Evolutionary conservation across 2,329 filamentous ascomycete genomes (phyloP).

Genomic region (Scleromitrula shiraiana): DNA sequence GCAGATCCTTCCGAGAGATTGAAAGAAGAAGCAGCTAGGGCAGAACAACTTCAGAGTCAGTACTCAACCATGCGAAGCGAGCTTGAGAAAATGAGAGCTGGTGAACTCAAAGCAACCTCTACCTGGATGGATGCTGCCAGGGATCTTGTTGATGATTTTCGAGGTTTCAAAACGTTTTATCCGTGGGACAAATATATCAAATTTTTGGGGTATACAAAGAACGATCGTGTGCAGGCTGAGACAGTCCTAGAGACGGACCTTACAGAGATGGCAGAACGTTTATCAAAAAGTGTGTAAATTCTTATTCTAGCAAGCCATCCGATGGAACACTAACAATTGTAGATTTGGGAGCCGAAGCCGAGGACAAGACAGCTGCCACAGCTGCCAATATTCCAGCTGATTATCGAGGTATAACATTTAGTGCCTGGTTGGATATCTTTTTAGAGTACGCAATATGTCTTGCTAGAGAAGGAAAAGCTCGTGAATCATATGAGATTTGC

Average conservation of each 20-base stretch:
- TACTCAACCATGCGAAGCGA: constrained; percentile 37
- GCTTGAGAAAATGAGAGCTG: constrained; percentile 28
- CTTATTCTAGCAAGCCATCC: not conserved
- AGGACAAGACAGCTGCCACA: constrained; percentile 10
- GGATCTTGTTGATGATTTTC: constrained; percentile 55
- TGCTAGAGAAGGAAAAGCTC: constrained; percentile 56
- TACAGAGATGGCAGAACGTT: constrained; percentile 24
- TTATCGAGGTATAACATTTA: constrained; percentile 74
- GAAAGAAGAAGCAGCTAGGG: constrained; percentile 28
- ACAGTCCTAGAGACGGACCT: constrained; percentile 24
- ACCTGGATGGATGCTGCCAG: constrained; percentile 52
- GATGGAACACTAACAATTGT: constrained; percentile 12
- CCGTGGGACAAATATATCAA: constrained; percentile 58
- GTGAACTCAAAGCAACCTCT: constrained; percentile 16
- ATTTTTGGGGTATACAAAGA: constrained; percentile 39
- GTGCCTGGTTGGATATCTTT: constrained; percentile 83
- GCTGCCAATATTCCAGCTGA: constrained; percentile 22
- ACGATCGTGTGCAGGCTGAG: constrained; percentile 17
- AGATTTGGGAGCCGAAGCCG: constrained; percentile 23
- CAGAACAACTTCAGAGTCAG: constrained; percentile 29
- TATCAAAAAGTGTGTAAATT: constrained; percentile 22
- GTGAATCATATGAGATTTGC: constrained; percentile 73
- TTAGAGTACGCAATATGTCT: constrained; percentile 76
- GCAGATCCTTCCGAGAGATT: constrained; percentile 30
- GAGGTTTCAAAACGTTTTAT: constrained; percentile 55